Percentiles rank a stretch among this genome's conserved stretches.
Evolutionary conservation across 345 rosid species (phyloP).

Genomic region (Salix purpurea): DNA sequence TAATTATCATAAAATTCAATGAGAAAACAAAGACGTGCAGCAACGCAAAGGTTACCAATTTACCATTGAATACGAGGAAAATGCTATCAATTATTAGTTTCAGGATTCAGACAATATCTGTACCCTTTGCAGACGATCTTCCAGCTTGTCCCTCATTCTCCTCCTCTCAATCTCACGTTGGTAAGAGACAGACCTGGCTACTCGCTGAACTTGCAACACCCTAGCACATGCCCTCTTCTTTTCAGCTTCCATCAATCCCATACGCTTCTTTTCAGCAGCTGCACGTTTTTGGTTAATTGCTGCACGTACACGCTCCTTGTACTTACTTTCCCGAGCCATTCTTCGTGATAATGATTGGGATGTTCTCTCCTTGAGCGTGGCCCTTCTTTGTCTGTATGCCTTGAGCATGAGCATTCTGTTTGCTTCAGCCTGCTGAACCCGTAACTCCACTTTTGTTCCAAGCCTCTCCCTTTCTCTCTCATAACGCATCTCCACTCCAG

Average conservation of each 20-base stretch:
- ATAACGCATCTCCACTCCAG: constrained; percentile 64
- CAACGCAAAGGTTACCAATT: neutral
- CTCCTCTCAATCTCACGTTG: constrained; percentile 91
- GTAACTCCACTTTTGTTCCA: constrained; percentile 69
- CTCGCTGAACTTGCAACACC: constrained; percentile 60
- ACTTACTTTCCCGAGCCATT: constrained; percentile 81
- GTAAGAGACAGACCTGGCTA: constrained; percentile 65
- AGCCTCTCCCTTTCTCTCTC: constrained; percentile 80
- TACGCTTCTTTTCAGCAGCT: constrained; percentile 90
- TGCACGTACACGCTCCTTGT: constrained; percentile 75
- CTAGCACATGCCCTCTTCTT: constrained; percentile 81
- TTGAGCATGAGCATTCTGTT: constrained; percentile 84
- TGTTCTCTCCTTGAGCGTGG: constrained; percentile 71
- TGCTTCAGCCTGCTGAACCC: constrained; percentile 84
- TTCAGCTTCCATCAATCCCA: constrained; percentile 82
- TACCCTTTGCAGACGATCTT: constrained; percentile 84
- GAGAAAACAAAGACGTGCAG: constrained; percentile 2
- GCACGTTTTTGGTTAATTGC: constrained; percentile 84
- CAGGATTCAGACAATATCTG: constrained; percentile 1
- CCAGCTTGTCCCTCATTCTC: constrained; percentile 75
- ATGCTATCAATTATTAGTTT: neutral
- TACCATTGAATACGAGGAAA: neutral
- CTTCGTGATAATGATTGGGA: constrained; percentile 73
- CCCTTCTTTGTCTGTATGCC: constrained; percentile 68
- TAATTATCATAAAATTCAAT: constrained; percentile 24